Evolutionary conservation across 2,329 filamentous ascomycete species (phyloP), one percentile per base, ranked within the genome.

Genomic region (Phyllosticta citrichinensis): DNA sequence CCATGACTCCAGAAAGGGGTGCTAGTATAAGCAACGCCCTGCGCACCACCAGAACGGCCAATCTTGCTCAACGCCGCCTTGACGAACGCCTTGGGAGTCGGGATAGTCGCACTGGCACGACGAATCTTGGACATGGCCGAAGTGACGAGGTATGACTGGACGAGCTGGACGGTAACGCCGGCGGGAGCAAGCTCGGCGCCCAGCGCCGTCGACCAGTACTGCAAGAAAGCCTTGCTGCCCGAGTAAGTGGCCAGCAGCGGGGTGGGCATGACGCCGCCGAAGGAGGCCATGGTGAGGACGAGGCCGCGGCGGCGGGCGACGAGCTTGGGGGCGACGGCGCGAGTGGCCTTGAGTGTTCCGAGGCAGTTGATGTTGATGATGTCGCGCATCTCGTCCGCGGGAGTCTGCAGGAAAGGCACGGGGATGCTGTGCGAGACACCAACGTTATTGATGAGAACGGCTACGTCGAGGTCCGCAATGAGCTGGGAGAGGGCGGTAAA

Each of bases 101-200:
- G 94, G 54, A 97, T 88, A 62, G 91, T 78, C 54, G 86, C 75
- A 65, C 84, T 93, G 0, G 91, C 79, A 61, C 87, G 87, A 68
- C 90, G 87, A 68, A 99, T 85, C 82, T 99, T 99, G 76, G 88
- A 93, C 94, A 99, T 99, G 70, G 93, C 91, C 0, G 90, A 93
- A 4, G 91, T 96, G 69, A 99, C 89, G 55, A 99, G 84, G 74
- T 99, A 95, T 68, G 88, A 91, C 67, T 97, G 83, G 27, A 96
- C 87, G 56, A 97, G 84, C 75, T 97, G 87, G n/a, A 96, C 91
- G 65, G 91, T 87, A 51, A 99, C 85, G 62, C 90, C 89, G 68
- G 89, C 81, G 1, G 87, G 84, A 64, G 87, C 84, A 30, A 99
- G 82, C 76, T 99, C 94, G 14, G 87, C 83, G 0, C 87, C 89